These are phyloP conservation scores for Nicotiana knightiana DNA, from an alignment of 257 asterid genomes.

Conservation along the genomic window DNA sequence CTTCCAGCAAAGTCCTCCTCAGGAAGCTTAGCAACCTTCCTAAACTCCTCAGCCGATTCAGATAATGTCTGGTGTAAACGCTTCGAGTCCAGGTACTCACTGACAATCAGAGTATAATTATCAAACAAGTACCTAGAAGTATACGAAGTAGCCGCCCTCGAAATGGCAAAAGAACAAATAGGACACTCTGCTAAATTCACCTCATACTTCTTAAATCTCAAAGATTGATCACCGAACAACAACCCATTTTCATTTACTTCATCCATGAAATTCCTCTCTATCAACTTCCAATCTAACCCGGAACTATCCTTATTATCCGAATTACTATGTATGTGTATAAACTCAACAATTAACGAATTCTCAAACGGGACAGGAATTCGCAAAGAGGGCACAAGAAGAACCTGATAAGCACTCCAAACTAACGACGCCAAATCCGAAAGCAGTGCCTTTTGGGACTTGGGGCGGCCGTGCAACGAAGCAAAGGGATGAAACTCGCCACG, in stretches of 20 bases:
- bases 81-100: slow-evolving; percentile 89
- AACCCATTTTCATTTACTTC: slow-evolving; percentile 55
- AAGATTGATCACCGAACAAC: slow-evolving; percentile 61
- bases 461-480: slow-evolving; percentile 76
- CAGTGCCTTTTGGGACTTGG: slow-evolving; percentile 74
- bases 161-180: slow-evolving; percentile 73
- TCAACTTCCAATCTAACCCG: slow-evolving; percentile 67
- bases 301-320: slow-evolving; percentile 24
- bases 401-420: slow-evolving; percentile 96
- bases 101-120: slow-evolving; percentile 86
- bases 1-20: slow-evolving; percentile 70
- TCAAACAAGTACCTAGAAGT: slow-evolving; percentile 95
- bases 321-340: slow-evolving; percentile 53
- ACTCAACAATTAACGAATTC: slow-evolving; percentile 54
- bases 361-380: slow-evolving; percentile 81
- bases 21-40: slow-evolving; percentile 51
- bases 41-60: slow-evolving; percentile 64
- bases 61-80: slow-evolving; percentile 70
- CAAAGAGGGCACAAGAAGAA: slow-evolving; percentile 80
- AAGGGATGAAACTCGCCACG: slow-evolving; percentile 94
- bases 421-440: slow-evolving; percentile 78
- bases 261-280: slow-evolving; percentile 60
- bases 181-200: slow-evolving; percentile 61
- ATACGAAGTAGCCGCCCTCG: slow-evolving; percentile 76
- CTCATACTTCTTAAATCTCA: slow-evolving; percentile 71